Percentiles rank a stretch among this genome's conserved stretches.
phyloP scores from a whole-genome alignment of 1,284 basidiomycete species.

The Mycena sp. region DNA sequence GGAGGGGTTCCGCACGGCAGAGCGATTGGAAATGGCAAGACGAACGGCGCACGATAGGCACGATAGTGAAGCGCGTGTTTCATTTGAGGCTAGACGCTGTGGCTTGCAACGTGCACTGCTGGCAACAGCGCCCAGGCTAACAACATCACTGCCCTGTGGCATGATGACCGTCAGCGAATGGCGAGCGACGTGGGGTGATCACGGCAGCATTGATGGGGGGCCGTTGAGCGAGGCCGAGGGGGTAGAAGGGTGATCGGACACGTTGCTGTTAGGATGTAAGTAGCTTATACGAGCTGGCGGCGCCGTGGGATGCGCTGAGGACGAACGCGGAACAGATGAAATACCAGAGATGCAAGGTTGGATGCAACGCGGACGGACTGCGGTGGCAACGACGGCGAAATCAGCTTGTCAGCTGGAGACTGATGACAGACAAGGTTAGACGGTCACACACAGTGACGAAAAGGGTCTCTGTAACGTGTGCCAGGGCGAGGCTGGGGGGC shows the following conservation, averaged over 20 bases:
- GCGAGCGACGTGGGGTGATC: conserved; percentile 20
- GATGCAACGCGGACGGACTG: conserved; percentile 8
- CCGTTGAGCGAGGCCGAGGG: conserved; percentile 19
- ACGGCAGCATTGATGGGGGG: conserved; percentile 24
- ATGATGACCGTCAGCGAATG: conserved; percentile 30
- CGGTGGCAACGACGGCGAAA: conserved; percentile 6
- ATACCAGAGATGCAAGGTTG: background rate
- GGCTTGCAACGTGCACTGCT: background rate
- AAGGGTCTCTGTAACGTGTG: background rate
- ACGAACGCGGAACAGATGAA: background rate
- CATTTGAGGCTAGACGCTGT: conserved; percentile 19
- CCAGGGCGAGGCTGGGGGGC: background rate
- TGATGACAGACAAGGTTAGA: conserved; percentile 4
- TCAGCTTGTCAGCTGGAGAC: background rate
- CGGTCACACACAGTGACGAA: background rate
- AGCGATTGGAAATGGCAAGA: conserved; percentile 9
- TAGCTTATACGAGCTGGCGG: too few relatives aligned
- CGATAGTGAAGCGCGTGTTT: conserved; percentile 43
- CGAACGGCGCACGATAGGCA: conserved; percentile 36
- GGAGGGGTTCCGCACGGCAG: conserved; percentile 15
- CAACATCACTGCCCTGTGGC: conserved; percentile 29
- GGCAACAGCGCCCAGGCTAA: conserved; percentile 25
- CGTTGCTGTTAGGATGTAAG: conserved; percentile 6
- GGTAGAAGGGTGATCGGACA: conserved; percentile 16
- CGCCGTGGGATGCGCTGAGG: too few relatives aligned